Evolutionary conservation across 2,329 filamentous ascomycete species (phyloP).

Genomic region (Colletotrichum salicis): DNA sequence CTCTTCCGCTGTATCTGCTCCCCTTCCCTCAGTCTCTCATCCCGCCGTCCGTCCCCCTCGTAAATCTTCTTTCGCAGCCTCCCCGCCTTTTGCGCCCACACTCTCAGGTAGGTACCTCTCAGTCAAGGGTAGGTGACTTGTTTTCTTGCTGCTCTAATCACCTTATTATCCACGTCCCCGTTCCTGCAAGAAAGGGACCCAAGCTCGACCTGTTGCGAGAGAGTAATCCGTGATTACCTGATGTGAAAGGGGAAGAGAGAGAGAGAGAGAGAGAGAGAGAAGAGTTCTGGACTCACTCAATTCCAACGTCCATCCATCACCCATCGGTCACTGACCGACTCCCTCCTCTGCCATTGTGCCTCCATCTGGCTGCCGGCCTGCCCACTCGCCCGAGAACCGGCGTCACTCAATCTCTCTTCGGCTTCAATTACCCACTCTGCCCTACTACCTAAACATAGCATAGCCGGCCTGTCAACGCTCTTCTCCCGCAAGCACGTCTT

Average conservation of each 20-base stretch:
- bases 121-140: neutral
- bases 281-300: slow-evolving; percentile 26
- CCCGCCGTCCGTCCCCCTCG: neutral
- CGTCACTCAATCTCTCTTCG: slow-evolving; percentile 9
- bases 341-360: neutral
- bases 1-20: neutral
- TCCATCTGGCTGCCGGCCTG: neutral
- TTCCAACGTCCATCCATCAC: slow-evolving; percentile 17
- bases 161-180: neutral
- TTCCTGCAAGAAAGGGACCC: slow-evolving; percentile 2
- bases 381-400: slow-evolving; percentile 11
- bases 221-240: neutral
- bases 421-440: neutral
- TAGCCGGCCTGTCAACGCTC: neutral
- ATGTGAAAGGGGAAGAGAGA: slow-evolving; percentile 1
- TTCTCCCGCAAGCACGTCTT: neutral
- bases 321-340: slow-evolving; percentile 9
- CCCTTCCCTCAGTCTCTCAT: neutral
- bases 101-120: neutral
- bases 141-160: neutral
- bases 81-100: slow-evolving; percentile 7
- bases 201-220: slow-evolving; percentile 12
- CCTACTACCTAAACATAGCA: neutral
- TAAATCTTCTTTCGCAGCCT: neutral
- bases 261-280: neutral